Conservation (phyloP, 371 early-diverging fungal species). For the Rhizopus stolonifer region DNA sequence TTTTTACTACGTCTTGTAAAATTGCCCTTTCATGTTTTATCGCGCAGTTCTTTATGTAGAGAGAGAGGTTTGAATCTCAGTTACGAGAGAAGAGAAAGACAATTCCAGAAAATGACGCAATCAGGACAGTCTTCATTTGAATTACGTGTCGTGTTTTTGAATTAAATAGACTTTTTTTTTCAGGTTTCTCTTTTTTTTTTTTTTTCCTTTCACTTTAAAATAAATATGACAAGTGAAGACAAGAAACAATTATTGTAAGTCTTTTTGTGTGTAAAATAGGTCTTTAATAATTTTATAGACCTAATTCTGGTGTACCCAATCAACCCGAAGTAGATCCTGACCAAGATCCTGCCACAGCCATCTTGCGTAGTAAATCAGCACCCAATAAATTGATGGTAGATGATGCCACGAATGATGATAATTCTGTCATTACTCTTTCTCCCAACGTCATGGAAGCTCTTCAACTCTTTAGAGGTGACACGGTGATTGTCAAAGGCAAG, state of each 20-base stretch:
- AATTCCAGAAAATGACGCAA: no score
- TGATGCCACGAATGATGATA: conserved; percentile 96
- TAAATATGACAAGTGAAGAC: conserved; percentile 23
- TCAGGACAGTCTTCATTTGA: no score
- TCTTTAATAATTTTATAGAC: conserved; percentile 19
- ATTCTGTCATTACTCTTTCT: conserved; percentile 90
- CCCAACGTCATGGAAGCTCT: conserved; percentile 92
- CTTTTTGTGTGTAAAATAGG: background rate
- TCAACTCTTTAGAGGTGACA: conserved; percentile 93
- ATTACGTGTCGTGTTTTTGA: no score
- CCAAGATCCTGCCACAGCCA: conserved; percentile 90
- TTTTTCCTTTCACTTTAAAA: conserved; percentile 9
- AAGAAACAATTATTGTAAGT: conserved; percentile 30
- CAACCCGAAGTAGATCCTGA: conserved; percentile 53
- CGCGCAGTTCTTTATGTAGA: no score
- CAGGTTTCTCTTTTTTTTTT: background rate
- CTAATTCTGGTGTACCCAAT: conserved; percentile 47
- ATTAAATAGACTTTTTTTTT: background rate
- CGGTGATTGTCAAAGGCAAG: conserved; percentile 97
- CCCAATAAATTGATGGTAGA: conserved; percentile 98
- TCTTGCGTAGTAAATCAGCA: conserved; percentile 91
- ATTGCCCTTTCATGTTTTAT: no score
- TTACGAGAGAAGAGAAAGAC: no score
- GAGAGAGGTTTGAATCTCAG: no score
- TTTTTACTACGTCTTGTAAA: no score